Base-by-base conservation (phyloP, 768 basidiomycete genomes). In the Pleurotus giganteus region DNA sequence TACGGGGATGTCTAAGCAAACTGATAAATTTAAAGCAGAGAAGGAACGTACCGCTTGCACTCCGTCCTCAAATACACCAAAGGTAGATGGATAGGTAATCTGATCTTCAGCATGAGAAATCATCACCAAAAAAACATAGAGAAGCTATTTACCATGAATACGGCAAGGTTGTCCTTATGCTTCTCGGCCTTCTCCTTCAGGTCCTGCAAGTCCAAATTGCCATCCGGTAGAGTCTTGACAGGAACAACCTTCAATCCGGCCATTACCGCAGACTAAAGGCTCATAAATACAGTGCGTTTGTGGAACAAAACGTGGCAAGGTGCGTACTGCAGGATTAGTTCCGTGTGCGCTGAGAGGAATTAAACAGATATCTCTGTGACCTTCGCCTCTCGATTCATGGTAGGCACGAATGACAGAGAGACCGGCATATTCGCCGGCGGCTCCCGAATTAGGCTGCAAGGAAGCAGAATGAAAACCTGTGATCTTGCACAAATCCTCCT, bases 371-470 rank as follows among this genome's bases (percentile, higher is more conserved):
- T 98, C 83, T 42, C 97, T 85, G 60, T 95, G 84, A 1, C 76
- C 80, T 63, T 98, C 86, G 28, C 90, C 90, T 19, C 87, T 85
- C 51, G 92, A 90, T 66, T 89, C 88, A 64, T 98, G 94, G 71
- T 94, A 99, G 8, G 95, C 95, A 45, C 88, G 84, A 65, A 99
- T 98, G 57, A 98, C 88, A 49, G 83, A 87, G 19, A 99, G 81
- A n/a, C 97, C 97, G 28, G 97, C 83, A 63, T 95, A 99, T 73
- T 99, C 97, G 24, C 97, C 97, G 57, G 94, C 92, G 15, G 97
- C 97, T 41, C 97, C 97, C 12, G 97, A 98, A 71, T 99, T 99
- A 31, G 97, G 97, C 68, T 99, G 97, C n/a, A 99, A 80, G 0
- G 93, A 95, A 57, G 94, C 93, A 17, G 94, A 85, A 60, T 92